Conservation (phyloP, 176 grass and related monocot species). For the Carex cristatella region DNA sequence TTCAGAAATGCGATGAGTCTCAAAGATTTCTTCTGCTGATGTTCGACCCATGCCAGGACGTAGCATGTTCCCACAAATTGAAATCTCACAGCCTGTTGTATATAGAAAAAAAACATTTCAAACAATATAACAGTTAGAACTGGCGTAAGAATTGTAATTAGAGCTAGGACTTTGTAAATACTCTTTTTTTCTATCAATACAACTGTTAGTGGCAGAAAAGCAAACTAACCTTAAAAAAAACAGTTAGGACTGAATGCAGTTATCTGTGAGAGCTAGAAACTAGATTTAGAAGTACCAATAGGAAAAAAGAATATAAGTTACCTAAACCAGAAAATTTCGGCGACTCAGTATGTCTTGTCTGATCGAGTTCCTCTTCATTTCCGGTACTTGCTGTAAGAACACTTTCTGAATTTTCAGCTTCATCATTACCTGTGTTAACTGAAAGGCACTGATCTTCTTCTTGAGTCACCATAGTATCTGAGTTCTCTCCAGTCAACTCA, state of each 20-base stretch:
- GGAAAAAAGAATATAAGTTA: not conserved
- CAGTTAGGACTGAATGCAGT: constrained; percentile 4
- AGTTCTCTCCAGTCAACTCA: not conserved
- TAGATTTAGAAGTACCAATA: constrained; percentile 3
- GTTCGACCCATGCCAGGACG: constrained; percentile 56
- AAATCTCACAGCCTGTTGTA: constrained; percentile 74
- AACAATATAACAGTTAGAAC: constrained; percentile 17
- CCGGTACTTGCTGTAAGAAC: constrained; percentile 34
- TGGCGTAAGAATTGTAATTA: no score
- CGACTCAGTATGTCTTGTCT: not conserved
- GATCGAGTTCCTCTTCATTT: constrained; percentile 44
- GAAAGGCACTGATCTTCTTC: constrained; percentile 14
- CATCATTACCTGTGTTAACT: constrained; percentile 29
- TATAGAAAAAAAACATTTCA: constrained; percentile 29
- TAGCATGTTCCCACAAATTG: constrained; percentile 81
- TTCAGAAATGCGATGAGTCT: constrained; percentile 61
- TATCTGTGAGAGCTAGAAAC: constrained; percentile 20
- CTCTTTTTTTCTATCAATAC: no score
- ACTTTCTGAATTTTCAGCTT: constrained; percentile 48
- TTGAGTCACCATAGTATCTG: not conserved
- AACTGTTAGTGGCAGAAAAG: no score
- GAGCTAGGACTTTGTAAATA: no score
- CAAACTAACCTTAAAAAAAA: not conserved
- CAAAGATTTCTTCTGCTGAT: constrained; percentile 75
- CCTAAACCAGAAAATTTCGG: constrained; percentile 13